A percentile compares a stretch with the other conserved stretches of the same genome.
Evolutionary conservation across 225 moss, liverwort and hornwort genomes (phyloP).

Genomic region (Polytrichum commune): DNA sequence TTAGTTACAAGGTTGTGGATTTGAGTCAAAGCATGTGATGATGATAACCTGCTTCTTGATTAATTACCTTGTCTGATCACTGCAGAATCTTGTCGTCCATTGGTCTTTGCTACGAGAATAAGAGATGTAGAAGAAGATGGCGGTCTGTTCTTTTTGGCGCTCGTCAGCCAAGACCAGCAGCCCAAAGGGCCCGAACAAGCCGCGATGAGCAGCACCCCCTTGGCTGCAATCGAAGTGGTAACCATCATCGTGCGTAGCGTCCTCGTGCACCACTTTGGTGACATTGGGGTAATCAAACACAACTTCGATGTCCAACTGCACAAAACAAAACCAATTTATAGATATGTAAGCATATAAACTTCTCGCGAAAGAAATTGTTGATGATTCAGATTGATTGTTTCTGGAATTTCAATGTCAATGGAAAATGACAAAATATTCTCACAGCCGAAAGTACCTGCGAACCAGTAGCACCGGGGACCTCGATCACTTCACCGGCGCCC

Average conservation of each 20-base stretch:
- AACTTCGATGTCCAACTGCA: conserved; percentile 49
- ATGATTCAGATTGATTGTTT: no score
- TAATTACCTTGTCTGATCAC: conserved; percentile 40
- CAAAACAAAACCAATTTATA: not conserved
- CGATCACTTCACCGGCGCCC: conserved; percentile 40
- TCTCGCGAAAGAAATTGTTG: no score
- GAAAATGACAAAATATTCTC: not conserved
- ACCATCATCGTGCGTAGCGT: not conserved
- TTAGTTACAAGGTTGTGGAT: no score
- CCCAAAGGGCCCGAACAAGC: conserved; percentile 42
- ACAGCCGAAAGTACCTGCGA: conserved; percentile 25
- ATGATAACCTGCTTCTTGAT: no score
- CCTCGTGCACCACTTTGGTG: conserved; percentile 7
- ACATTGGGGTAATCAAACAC: conserved; percentile 33
- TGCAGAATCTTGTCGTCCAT: conserved; percentile 43
- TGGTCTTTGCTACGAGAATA: conserved; percentile 6
- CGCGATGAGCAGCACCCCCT: conserved; percentile 30
- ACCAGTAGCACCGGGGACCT: conserved; percentile 40
- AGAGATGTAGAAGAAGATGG: conserved; percentile 40
- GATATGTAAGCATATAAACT: not conserved
- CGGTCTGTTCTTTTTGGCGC: conserved; percentile 23
- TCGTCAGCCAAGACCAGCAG: conserved; percentile 39
- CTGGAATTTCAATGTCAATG: no score
- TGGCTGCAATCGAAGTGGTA: conserved; percentile 39
- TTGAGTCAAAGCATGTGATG: no score